A percentile compares a stretch with the other conserved stretches of the same genome.
Evolutionary conservation across 345 rosid genomes (phyloP).

Genomic region (Eucalyptus decipiens): DNA sequence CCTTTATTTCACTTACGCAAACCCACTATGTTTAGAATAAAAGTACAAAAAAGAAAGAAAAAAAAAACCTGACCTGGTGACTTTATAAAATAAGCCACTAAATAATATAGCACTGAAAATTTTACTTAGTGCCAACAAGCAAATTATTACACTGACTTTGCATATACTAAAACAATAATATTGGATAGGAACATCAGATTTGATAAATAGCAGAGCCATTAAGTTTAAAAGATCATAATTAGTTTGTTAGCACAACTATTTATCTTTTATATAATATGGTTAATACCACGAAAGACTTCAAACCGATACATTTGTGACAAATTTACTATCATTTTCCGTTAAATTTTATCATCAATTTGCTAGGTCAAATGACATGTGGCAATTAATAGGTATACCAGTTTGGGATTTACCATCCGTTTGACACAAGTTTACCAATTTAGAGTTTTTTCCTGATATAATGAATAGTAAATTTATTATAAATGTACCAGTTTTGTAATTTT

Average conservation of each 20-base stretch:
- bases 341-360: not conserved
- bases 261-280: too few relatives aligned
- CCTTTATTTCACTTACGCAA: not conserved
- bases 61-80: not conserved
- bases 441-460: too few relatives aligned
- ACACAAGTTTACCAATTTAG: too few relatives aligned
- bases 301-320: too few relatives aligned
- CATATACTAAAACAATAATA: not conserved
- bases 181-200: not conserved
- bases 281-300: too few relatives aligned
- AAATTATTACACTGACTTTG: not conserved
- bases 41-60: not conserved
- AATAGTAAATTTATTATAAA: too few relatives aligned
- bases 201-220: not conserved
- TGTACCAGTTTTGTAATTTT: fast-evolving
- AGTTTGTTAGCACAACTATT: not conserved
- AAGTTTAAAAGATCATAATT: not conserved
- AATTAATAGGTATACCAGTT: fast-evolving
- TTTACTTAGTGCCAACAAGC: not conserved
- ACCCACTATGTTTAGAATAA: not conserved
- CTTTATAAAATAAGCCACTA: not conserved
- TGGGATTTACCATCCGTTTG: too few relatives aligned
- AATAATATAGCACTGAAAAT: not conserved
- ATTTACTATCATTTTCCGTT: fast-evolving
- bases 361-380: fast-evolving